Conservation (phyloP, 495 filamentous ascomycete species). For the Terfezia claveryi region DNA sequence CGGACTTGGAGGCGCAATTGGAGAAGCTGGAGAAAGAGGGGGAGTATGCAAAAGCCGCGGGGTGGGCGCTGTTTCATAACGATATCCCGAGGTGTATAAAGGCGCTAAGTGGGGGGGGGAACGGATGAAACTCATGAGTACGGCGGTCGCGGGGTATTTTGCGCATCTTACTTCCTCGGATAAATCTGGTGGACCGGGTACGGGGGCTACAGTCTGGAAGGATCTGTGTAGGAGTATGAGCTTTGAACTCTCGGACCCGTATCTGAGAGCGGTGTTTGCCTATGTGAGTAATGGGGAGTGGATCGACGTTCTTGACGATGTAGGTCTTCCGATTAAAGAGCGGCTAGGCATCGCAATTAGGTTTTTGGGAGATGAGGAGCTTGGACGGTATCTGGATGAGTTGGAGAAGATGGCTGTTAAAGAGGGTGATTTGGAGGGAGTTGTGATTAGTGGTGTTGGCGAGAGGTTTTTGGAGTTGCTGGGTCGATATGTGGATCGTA, state of each 20-base stretch:
- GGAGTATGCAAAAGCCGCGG: conserved; percentile 62
- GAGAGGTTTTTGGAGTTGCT: conserved; percentile 62
- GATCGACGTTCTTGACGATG: conserved; percentile 59
- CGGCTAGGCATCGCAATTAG: conserved; percentile 69
- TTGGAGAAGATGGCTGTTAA: conserved; percentile 40
- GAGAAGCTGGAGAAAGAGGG: conserved; percentile 31
- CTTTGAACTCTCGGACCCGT: conserved; percentile 53
- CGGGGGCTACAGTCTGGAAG: conserved; percentile 15
- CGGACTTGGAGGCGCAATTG: conserved; percentile 36
- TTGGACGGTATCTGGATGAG: conserved; percentile 46
- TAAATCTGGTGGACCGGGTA: not conserved
- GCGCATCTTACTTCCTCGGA: conserved; percentile 1
- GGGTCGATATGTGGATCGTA: conserved; percentile 68
- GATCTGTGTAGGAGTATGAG: conserved; percentile 31
- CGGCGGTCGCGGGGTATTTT: conserved; percentile 19
- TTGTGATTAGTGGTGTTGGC: conserved; percentile 68
- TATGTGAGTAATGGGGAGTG: conserved; percentile 76
- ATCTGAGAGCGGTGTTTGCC: conserved; percentile 78
- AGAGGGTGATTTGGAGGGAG: conserved; percentile 67
- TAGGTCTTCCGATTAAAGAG: conserved; percentile 61
- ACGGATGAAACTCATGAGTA: conserved; percentile 18
- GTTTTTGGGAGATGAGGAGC: conserved; percentile 56
- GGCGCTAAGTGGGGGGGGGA: conserved; percentile 11
- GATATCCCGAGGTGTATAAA: conserved; percentile 29
- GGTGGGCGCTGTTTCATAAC: conserved; percentile 51